These are phyloP conservation scores for Stagonosporopsis rhizophila DNA, from an alignment of 2,329 filamentous ascomycete species.

Conservation along the genomic window DNA sequence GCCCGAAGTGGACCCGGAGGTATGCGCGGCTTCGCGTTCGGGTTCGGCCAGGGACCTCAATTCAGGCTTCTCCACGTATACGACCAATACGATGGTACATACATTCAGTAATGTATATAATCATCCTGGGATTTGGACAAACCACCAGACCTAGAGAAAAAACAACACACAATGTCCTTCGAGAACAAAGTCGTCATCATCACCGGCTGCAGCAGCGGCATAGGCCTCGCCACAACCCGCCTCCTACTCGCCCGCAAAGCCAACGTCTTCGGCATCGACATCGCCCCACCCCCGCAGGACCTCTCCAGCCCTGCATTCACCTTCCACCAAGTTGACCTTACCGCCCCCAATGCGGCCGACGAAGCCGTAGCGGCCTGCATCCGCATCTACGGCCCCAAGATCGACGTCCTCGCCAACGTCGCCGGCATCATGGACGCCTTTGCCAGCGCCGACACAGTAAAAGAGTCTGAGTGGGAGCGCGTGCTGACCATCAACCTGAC, in stretches of 20 bases:
- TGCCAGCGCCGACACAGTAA: conserved; percentile 49
- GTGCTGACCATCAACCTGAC: conserved; percentile 55
- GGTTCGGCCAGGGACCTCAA: not conserved
- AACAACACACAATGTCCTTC: conserved; percentile 14
- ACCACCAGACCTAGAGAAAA: not conserved
- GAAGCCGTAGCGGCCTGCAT: conserved; percentile 35
- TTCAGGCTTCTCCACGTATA: not conserved
- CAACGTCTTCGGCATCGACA: conserved; percentile 40
- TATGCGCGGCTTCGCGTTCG: not conserved
- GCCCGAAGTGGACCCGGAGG: not conserved
- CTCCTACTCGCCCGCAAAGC: conserved; percentile 35
- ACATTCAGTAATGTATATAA: not conserved
- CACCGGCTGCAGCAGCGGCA: conserved; percentile 42
- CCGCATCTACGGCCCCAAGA: conserved; percentile 27
- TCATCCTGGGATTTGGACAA: not conserved
- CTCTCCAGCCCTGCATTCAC: conserved; percentile 26
- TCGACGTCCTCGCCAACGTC: conserved; percentile 56
- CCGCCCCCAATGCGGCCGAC: conserved; percentile 25
- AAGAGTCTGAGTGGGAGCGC: conserved; percentile 51
- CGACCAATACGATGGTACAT: not conserved
- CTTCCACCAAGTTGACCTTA: conserved; percentile 38
- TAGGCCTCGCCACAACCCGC: conserved; percentile 38
- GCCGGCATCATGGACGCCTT: conserved; percentile 56
- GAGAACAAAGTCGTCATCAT: conserved; percentile 38
- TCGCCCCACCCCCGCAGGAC: conserved; percentile 28